A percentile compares a stretch with the other conserved stretches of the same genome.
Evolutionary conservation across 2,329 filamentous ascomycete species (phyloP).

Genomic region (Curvularia lunata): DNA sequence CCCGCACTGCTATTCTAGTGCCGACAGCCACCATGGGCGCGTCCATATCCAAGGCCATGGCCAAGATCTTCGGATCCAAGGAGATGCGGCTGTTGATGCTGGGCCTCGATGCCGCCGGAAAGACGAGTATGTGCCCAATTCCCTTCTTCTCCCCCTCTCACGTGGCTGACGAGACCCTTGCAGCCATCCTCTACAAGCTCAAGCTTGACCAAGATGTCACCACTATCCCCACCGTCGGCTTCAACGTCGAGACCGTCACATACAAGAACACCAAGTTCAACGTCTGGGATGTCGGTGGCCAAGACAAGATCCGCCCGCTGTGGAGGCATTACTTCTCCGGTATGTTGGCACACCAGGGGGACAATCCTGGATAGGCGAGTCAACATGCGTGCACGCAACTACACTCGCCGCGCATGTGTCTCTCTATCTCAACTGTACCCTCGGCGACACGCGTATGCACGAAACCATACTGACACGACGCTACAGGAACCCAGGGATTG

Average conservation of each 20-base stretch:
- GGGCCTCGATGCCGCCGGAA: slow-evolving; percentile 94
- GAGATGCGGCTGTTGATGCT: slow-evolving; percentile 99
- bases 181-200: slow-evolving; percentile 96
- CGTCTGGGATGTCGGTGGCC: slow-evolving; percentile 99
- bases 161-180: slow-evolving; percentile 22
- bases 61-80: slow-evolving; percentile 98
- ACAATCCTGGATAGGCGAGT: slow-evolving; percentile 43
- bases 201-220: slow-evolving; percentile 99
- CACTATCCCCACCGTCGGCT: slow-evolving; percentile 98
- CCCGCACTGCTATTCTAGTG: background rate
- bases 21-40: slow-evolving; percentile 71
- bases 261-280: slow-evolving; percentile 99
- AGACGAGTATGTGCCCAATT: slow-evolving; percentile 69
- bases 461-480: slow-evolving; percentile 15
- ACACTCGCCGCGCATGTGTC: slow-evolving; percentile 22
- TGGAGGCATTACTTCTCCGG: slow-evolving; percentile 99
- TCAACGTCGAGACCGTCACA: slow-evolving; percentile 99
- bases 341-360: slow-evolving; percentile 51
- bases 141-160: background rate
- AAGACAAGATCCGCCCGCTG: slow-evolving; percentile 99
- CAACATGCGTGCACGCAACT: slow-evolving; percentile 19
- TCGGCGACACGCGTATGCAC: background rate
- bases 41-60: slow-evolving; percentile 92
- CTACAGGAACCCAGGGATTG: slow-evolving; percentile 85
- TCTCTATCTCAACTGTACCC: slow-evolving; percentile 5